Base-by-base conservation (phyloP, 2,329 filamentous ascomycete species). In the Colletotrichum abscissum region DNA sequence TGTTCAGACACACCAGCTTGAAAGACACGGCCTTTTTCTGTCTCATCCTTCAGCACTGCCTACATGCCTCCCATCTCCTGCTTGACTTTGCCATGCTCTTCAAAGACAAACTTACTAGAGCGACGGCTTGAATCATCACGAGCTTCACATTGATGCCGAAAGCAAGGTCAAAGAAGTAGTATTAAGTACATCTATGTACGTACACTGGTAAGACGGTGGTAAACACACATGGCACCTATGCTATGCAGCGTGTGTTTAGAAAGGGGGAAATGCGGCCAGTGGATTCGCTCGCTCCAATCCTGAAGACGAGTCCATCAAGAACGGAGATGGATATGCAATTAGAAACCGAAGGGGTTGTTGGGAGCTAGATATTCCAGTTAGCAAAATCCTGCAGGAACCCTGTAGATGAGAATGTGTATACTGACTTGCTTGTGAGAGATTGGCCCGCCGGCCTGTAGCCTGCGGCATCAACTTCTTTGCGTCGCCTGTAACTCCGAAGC, bases 401-500 rank as follows among this genome's bases (percentile, higher is more conserved):
- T 35, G 16, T 49, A 12, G 28, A 26, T 54, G n/a, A 52, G 5
- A 4, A 38, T 28, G 28, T 58, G 38, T 71, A 30, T 54, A 95
- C 96, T 93, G 92, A 98, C 96, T 99, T 80, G 97, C 97, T 91
- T 97, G 94, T 65, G 94, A 89, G 77, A 99, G 88, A 82, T 98
- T 98, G 69, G 97, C 97, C 86, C 94, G 92, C 78, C 93, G 88
- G 76, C 97, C 97, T 7, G 97, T 99, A 33, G 95, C 89, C 85
- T 98, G 97, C 35, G 95, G 92, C 74, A 90, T 88, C 78, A 98
- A 85, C 82, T 94, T 97, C 84, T 95, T 95, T 35, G 91, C 86
- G 62, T 92, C 90, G 33, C 88, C 86, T 70, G 90, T 88, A 46
- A 97, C 92, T 52, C 97, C 97, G 81, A 99, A 99, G 73, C 95